Evolutionary conservation across 2,329 filamentous ascomycete genomes (phyloP).

Genomic region (Thermoascus crustaceus): DNA sequence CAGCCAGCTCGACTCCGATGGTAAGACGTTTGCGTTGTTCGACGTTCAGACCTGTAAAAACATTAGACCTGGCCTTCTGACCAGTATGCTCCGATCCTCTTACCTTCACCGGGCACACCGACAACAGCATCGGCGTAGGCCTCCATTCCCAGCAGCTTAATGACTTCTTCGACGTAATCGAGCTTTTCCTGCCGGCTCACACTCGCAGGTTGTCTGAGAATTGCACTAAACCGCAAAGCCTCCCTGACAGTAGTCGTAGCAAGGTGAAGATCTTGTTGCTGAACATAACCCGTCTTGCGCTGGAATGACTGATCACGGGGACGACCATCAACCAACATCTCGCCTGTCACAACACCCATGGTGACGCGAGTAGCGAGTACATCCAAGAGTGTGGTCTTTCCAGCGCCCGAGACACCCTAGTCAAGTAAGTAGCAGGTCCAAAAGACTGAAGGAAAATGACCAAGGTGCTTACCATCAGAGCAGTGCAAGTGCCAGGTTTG

Average conservation of each 20-base stretch:
- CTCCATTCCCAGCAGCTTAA: slow-evolving; percentile 83
- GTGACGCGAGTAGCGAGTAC: slow-evolving; percentile 77
- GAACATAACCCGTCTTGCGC: slow-evolving; percentile 83
- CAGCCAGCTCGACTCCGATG: slow-evolving; percentile 91
- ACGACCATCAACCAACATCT: slow-evolving; percentile 74
- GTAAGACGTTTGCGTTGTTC: slow-evolving; percentile 70
- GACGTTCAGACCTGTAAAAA: slow-evolving; percentile 44
- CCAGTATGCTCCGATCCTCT: too few relatives aligned
- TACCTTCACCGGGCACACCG: slow-evolving; percentile 82
- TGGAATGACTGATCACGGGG: slow-evolving; percentile 76
- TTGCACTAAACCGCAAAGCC: slow-evolving; percentile 74
- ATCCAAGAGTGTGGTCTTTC: slow-evolving; percentile 85
- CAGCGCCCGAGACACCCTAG: slow-evolving; percentile 81
- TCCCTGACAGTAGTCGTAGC: slow-evolving; percentile 80
- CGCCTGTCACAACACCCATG: slow-evolving; percentile 80
- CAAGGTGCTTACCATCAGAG: slow-evolving; percentile 71
- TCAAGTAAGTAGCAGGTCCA: slow-evolving; percentile 19
- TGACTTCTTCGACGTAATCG: slow-evolving; percentile 81
- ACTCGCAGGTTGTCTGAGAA: slow-evolving; percentile 72
- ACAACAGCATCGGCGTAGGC: slow-evolving; percentile 85
- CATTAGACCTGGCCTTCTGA: too few relatives aligned
- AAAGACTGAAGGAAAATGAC: slow-evolving; percentile 34
- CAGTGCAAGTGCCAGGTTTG: slow-evolving; percentile 82
- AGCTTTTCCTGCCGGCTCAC: slow-evolving; percentile 70
- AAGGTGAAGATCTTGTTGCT: slow-evolving; percentile 86